Evolutionary conservation across 441 rosid genomes (phyloP).

Genomic region (Erodium texanum): DNA sequence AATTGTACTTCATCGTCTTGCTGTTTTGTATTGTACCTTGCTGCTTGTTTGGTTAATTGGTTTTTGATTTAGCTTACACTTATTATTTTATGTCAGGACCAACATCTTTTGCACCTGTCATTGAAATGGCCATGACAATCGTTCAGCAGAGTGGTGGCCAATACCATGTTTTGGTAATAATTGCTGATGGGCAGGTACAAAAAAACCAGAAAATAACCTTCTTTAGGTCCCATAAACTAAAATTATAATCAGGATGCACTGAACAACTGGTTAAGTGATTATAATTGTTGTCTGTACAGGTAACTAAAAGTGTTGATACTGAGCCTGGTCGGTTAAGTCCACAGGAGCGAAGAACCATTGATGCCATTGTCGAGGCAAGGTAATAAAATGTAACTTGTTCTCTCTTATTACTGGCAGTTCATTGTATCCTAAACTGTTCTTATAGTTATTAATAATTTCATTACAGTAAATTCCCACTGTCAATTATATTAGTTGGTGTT

Average conservation of each 20-base stretch:
- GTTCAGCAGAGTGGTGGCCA: conserved; percentile 89
- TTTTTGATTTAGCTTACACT: conserved; percentile 7
- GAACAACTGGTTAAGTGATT: background rate
- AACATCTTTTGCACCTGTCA: conserved; percentile 83
- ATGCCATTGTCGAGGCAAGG: conserved; percentile 91
- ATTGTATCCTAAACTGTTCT: conserved; percentile 16
- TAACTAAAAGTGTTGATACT: conserved; percentile 82
- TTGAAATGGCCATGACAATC: conserved; percentile 80
- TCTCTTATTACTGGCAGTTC: background rate
- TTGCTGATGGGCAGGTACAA: conserved; percentile 97
- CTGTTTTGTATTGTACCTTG: conserved; percentile 10
- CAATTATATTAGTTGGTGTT: conserved; percentile 87
- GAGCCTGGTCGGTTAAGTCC: conserved; percentile 54
- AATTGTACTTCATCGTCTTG: conserved; percentile 3
- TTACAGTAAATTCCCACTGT: conserved; percentile 74
- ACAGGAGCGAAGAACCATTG: conserved; percentile 75
- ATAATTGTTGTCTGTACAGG: conserved; percentile 32
- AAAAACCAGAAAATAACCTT: background rate
- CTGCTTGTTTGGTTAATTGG: conserved; percentile 1
- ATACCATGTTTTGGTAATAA: conserved; percentile 81
- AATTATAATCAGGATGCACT: background rate
- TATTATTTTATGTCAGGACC: conserved; percentile 46
- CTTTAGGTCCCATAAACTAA: background rate
- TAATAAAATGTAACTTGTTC: conserved; percentile 19
- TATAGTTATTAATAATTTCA: background rate